phyloP scores from a whole-genome alignment of 1,284 basidiomycete genomes.

The Marasmius oreades region DNA sequence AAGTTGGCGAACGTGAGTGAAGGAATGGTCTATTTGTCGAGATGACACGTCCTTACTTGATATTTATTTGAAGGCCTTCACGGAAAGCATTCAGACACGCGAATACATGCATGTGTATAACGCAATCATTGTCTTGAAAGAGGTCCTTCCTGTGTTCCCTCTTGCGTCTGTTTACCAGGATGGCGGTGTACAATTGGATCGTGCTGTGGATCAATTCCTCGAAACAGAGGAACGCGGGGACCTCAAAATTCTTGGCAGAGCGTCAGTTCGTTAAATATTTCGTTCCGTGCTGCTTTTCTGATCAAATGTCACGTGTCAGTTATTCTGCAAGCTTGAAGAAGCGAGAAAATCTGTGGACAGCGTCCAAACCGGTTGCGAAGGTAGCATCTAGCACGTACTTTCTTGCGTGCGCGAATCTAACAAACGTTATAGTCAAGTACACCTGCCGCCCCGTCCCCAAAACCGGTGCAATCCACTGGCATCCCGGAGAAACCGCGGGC shows the following conservation, averaged over 20 bases:
- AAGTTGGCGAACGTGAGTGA: slow-evolving; percentile 59
- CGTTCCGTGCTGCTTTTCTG: neutral
- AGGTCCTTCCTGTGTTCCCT: slow-evolving; percentile 87
- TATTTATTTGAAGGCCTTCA: slow-evolving; percentile 44
- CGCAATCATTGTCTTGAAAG: slow-evolving; percentile 84
- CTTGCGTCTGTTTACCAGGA: slow-evolving; percentile 53
- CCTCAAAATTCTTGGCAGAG: slow-evolving; percentile 75
- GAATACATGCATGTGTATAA: slow-evolving; percentile 97
- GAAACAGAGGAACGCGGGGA: slow-evolving; percentile 78
- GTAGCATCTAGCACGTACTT: neutral
- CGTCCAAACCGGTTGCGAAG: slow-evolving; percentile 30
- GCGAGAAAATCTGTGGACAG: slow-evolving; percentile 57
- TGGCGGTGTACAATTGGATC: slow-evolving; percentile 57
- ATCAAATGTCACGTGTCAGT: slow-evolving; percentile 29
- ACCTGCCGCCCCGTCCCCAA: slow-evolving; percentile 29
- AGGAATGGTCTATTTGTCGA: slow-evolving; percentile 3
- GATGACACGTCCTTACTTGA: neutral
- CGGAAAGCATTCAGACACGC: slow-evolving; percentile 63
- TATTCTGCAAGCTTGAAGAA: slow-evolving; percentile 72
- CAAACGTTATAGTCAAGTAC: slow-evolving; percentile 28
- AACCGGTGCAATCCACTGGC: slow-evolving; percentile 28
- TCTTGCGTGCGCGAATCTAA: neutral
- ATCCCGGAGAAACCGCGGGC: slow-evolving; percentile 39
- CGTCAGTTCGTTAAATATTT: slow-evolving; percentile 43
- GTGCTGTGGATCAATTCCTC: slow-evolving; percentile 64